Percentiles rank a stretch among this genome's conserved stretches.
phyloP scores from a whole-genome alignment of 2,329 filamentous ascomycete species.

The Apiospora phragmitis region DNA sequence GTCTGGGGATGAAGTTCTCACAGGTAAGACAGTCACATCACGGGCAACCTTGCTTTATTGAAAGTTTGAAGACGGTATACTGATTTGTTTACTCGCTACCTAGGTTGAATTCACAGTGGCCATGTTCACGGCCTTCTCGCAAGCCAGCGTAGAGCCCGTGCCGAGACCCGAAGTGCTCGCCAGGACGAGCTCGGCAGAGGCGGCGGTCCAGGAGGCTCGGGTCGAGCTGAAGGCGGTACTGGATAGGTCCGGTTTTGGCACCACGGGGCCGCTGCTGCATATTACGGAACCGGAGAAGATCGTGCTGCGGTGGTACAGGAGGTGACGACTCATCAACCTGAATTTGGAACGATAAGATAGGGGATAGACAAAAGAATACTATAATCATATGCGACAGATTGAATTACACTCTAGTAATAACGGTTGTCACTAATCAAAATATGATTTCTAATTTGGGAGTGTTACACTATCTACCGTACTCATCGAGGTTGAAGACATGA shows the following conservation, averaged over 20 bases:
- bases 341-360: neutral
- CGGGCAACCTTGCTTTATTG: neutral
- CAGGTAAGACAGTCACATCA: neutral
- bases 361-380: neutral
- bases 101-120: slow-evolving; percentile 5
- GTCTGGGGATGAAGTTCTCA: slow-evolving; percentile 10
- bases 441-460: neutral
- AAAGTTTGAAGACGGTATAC: too few relatives aligned
- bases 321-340: neutral
- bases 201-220: neutral
- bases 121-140: slow-evolving; percentile 9
- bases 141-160: neutral
- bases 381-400: neutral
- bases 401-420: too few relatives aligned
- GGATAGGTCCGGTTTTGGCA: neutral
- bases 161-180: neutral
- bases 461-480: neutral
- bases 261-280: slow-evolving; percentile 5
- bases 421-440: neutral
- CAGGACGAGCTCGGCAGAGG: neutral
- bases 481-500: neutral
- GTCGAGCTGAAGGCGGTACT: neutral
- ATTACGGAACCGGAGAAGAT: slow-evolving; percentile 10
- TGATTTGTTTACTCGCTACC: neutral
- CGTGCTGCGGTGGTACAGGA: slow-evolving; percentile 5